These are phyloP conservation scores for Coemansia aciculifera DNA, from an alignment of 192 early-diverging fungal genomes.

Conservation along the genomic window DNA sequence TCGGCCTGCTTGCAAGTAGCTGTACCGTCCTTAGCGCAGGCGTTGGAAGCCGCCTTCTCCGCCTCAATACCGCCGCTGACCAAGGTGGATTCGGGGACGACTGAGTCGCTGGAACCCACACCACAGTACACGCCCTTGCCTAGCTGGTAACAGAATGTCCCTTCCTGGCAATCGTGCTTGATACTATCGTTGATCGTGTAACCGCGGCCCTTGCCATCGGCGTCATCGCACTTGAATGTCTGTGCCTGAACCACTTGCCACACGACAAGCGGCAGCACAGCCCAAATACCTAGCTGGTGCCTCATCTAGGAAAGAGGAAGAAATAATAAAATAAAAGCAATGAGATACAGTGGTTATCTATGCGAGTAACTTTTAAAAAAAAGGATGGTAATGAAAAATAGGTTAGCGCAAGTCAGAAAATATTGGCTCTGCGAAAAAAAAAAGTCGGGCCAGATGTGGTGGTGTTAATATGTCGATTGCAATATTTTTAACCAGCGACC, in stretches of 20 bases:
- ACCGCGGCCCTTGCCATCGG: slow-evolving; percentile 19
- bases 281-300: slow-evolving; percentile 20
- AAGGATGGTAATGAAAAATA: background rate
- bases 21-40: slow-evolving; percentile 13
- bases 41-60: background rate
- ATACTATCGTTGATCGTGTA: slow-evolving; percentile 15
- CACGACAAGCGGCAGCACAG: slow-evolving; percentile 20
- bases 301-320: slow-evolving; percentile 11
- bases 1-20: slow-evolving; percentile 12
- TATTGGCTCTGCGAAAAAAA: background rate
- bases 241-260: slow-evolving; percentile 22
- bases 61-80: background rate
- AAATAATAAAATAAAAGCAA: background rate
- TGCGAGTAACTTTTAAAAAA: background rate
- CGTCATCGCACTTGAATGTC: slow-evolving; percentile 20
- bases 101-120: slow-evolving; percentile 6
- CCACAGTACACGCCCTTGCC: slow-evolving; percentile 31
- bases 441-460: background rate
- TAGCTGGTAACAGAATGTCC: slow-evolving; percentile 23
- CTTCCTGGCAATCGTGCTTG: slow-evolving; percentile 18
- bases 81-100: background rate
- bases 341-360: background rate
- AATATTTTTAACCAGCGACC: background rate
- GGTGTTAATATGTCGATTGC: background rate
- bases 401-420: background rate